A percentile compares a stretch with the other conserved stretches of the same genome.
These are phyloP conservation scores for Penicillium soppii DNA, from an alignment of 495 filamentous ascomycete genomes.

Conservation along the genomic window DNA sequence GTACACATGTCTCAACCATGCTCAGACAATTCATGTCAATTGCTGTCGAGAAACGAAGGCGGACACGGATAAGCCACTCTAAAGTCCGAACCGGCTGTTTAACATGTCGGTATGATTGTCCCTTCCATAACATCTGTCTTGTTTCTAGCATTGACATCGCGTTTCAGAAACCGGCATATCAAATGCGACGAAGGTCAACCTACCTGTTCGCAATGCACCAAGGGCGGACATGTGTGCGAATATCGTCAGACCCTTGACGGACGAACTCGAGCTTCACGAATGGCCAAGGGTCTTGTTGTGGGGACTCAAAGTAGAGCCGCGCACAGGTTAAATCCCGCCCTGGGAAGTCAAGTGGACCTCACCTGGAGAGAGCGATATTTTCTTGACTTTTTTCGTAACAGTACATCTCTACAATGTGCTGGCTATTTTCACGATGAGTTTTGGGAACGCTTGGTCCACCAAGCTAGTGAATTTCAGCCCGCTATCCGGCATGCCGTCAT, in stretches of 20 bases:
- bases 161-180: background rate
- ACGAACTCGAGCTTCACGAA: background rate
- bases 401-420: conserved; percentile 41
- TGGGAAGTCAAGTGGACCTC: conserved; percentile 12
- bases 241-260: background rate
- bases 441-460: conserved; percentile 52
- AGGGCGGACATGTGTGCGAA: background rate
- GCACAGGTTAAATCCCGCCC: background rate
- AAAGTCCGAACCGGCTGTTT: background rate
- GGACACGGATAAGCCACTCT: background rate
- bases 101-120: background rate
- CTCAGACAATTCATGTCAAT: too few species aligned
- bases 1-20: too few species aligned
- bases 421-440: conserved; percentile 45
- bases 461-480: conserved; percentile 48
- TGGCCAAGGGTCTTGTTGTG: background rate
- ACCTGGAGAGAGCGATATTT: conserved; percentile 12
- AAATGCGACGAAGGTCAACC: background rate
- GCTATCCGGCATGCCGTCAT: conserved; percentile 51
- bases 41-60: background rate
- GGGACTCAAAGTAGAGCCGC: background rate
- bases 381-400: conserved; percentile 16
- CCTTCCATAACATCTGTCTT: background rate
- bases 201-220: background rate
- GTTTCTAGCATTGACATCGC: background rate